A percentile compares a stretch with the other conserved stretches of the same genome.
These are phyloP conservation scores for Alternaria tenuissima DNA, from an alignment of 2,329 filamentous ascomycete species.

Conservation along the genomic window DNA sequence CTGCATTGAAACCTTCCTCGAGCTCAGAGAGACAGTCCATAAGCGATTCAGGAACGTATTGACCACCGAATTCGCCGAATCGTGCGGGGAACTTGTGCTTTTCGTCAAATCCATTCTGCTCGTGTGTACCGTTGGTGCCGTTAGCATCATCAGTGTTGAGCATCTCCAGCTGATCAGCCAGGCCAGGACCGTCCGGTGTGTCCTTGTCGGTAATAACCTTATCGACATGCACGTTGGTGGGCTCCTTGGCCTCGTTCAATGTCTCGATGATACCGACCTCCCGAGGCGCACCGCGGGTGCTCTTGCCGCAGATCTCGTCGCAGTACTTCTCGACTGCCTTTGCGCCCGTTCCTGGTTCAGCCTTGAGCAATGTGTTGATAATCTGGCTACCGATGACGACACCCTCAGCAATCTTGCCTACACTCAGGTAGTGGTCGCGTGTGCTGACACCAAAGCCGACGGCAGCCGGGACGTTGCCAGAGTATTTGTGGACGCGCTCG, in stretches of 20 bases:
- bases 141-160: conserved; percentile 72
- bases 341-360: conserved; percentile 70
- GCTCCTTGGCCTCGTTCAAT: conserved; percentile 67
- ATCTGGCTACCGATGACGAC: conserved; percentile 98
- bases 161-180: conserved; percentile 85
- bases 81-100: conserved; percentile 74
- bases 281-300: conserved; percentile 61
- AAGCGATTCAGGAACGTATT: conserved; percentile 95
- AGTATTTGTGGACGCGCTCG: conserved; percentile 87
- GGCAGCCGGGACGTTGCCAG: conserved; percentile 86
- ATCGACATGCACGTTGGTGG: conserved; percentile 72
- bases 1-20: conserved; percentile 88
- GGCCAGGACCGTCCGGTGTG: conserved; percentile 65
- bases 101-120: conserved; percentile 42
- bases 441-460: conserved; percentile 98
- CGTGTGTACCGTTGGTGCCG: conserved; percentile 34
- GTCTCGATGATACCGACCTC: conserved; percentile 77
- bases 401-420: conserved; percentile 85
- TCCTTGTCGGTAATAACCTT: conserved; percentile 70
- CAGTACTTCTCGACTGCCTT: conserved; percentile 88
- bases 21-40: conserved; percentile 96
- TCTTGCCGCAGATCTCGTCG: conserved; percentile 71
- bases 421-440: conserved; percentile 87
- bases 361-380: conserved; percentile 78
- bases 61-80: conserved; percentile 95